Base-by-base conservation (phyloP, 192 early-diverging fungal species). In the Neocallimastix lanati region DNA sequence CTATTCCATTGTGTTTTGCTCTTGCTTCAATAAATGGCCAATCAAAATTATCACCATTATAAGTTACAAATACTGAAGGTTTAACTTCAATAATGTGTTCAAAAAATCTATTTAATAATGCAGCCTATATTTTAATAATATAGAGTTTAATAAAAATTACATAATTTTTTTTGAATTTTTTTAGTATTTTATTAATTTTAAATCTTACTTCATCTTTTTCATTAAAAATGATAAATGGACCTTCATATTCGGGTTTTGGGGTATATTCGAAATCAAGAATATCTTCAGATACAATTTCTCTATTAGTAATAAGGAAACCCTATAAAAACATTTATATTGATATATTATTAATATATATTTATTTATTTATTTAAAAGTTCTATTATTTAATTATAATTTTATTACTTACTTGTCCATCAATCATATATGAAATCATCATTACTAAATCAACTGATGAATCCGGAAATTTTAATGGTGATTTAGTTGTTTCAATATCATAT, bases 381-480 rank as follows among this genome's bases (percentile, higher is more conserved):
- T n/a, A n/a, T n/a, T n/a, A n/a, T n/a, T n/a, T n/a, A n/a, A n/a
- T 21, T 79, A 78, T 79, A 14, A 28, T 18, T 5, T 29, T 7
- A 58, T 67, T 2, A 1, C 76, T 77, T 89, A 96, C 94, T 85
- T 93, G 92, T 28, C 95, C 98, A 79, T 98, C 96, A 78, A 99
- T 93, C 98, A 99, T 99, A 84, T 99, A 99, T 30, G 96, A 98
- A 81, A 99, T 97, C 98, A 99, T 99, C 95, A 98, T 99, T 80
- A 99, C 94, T 50, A 89, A 90, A 83, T 99, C 98, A 33, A 92
- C 91, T 6, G 84, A 77, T 0, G 95, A 88, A 80, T 98, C 98
- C 13, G 98, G 98, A 80, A 99, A 99, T 85, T 97, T 98, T 33
- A 99, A 88, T 33, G 98, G 98, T 33, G 95, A 84, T 83, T 99